These are phyloP conservation scores for Rhypophila decipiens DNA, from an alignment of 495 filamentous ascomycete genomes.

Conservation along the genomic window DNA sequence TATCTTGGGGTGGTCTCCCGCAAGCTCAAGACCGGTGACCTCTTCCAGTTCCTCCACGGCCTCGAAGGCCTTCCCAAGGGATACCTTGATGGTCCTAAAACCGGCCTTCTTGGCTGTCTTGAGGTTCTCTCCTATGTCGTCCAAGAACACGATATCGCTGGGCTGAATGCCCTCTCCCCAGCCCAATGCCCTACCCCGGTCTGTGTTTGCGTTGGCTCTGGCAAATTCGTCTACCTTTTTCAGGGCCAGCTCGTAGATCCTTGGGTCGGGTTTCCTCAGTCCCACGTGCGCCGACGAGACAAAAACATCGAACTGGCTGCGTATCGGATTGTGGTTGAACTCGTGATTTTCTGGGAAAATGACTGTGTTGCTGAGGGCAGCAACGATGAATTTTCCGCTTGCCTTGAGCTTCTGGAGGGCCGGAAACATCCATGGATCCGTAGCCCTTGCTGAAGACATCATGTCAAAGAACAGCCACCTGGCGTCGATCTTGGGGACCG, in stretches of 20 bases:
- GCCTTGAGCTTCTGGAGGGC: conserved; percentile 64
- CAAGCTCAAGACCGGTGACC: conserved; percentile 43
- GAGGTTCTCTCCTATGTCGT: conserved; percentile 94
- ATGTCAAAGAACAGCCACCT: conserved; percentile 84
- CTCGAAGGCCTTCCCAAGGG: conserved; percentile 67
- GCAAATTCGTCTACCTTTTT: conserved; percentile 54
- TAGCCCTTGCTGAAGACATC: conserved; percentile 66
- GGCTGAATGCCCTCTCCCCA: conserved; percentile 50
- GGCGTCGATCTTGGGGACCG: conserved; percentile 68
- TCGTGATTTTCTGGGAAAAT: conserved; percentile 67
- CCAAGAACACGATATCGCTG: conserved; percentile 76
- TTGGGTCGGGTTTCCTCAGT: conserved; percentile 76
- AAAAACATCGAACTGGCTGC: conserved; percentile 70
- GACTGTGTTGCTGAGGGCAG: conserved; percentile 82
- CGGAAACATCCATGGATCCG: conserved; percentile 83
- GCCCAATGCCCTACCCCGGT: conserved; percentile 31
- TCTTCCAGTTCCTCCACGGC: conserved; percentile 53
- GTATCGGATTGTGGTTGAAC: conserved; percentile 44
- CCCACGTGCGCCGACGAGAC: conserved; percentile 81
- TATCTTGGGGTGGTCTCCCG: conserved; percentile 38
- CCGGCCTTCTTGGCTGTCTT: conserved; percentile 70
- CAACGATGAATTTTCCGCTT: conserved; percentile 62
- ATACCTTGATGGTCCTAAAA: conserved; percentile 78
- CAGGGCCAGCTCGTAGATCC: conserved; percentile 72
- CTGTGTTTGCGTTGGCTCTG: conserved; percentile 32